These are phyloP conservation scores for Crucibulum laeve DNA, from an alignment of 768 basidiomycete genomes.

Conservation along the genomic window DNA sequence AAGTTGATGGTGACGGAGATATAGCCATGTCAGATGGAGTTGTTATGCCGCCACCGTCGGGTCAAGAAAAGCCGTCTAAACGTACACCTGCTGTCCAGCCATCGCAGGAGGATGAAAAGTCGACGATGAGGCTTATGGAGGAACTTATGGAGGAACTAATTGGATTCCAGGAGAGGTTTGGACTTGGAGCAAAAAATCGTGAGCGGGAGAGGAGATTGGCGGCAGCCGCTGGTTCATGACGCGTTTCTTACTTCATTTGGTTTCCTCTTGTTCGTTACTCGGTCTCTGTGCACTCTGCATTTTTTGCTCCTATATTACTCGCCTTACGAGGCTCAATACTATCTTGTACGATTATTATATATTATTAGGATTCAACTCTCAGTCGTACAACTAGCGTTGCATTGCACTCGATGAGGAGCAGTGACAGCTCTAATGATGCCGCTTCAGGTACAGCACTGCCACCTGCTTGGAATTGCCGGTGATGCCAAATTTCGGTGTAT, in stretches of 20 bases:
- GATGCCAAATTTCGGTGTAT: too few species aligned
- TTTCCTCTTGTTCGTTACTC: conserved; percentile 3
- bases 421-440: too few species aligned
- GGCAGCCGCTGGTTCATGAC: conserved; percentile 17
- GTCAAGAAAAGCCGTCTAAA: not conserved
- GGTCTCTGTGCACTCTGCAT: too few species aligned
- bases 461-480: too few species aligned
- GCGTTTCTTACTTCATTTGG: conserved; percentile 2
- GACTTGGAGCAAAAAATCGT: conserved; percentile 45
- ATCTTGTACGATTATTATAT: conserved; percentile 9
- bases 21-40: conserved; percentile 13
- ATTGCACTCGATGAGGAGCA: too few species aligned
- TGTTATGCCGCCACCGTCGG: not conserved
- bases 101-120: not conserved
- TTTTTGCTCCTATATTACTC: conserved; percentile 2
- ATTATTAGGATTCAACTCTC: not conserved
- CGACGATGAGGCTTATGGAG: conserved; percentile 83
- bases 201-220: conserved; percentile 47
- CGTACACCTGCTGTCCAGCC: not conserved
- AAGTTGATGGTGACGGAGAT: conserved; percentile 1
- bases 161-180: conserved; percentile 83
- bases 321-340: too few species aligned
- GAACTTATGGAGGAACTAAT: conserved; percentile 89
- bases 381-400: too few species aligned
- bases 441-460: too few species aligned